Percentiles rank a stretch among this genome's conserved stretches.
phyloP scores from a whole-genome alignment of 345 rosid genomes.

The Aurinia saxatilis region DNA sequence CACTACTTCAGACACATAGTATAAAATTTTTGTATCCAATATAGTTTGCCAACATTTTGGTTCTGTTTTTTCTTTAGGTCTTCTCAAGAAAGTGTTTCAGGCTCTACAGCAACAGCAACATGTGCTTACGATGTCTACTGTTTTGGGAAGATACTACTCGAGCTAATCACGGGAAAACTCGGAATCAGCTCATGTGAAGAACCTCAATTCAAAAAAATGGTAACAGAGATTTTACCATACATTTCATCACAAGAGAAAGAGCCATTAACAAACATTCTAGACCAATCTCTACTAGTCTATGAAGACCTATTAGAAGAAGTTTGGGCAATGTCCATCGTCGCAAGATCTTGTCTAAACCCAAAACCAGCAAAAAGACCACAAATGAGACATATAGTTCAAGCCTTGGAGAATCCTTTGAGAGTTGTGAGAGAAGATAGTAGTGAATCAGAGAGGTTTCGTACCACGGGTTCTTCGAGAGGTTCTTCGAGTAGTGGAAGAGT shows the following conservation, averaged over 20 bases:
- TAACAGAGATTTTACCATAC: conserved; percentile 48
- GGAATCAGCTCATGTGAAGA: conserved; percentile 71
- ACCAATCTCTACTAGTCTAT: conserved; percentile 71
- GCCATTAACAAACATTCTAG: conserved; percentile 61
- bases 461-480: conserved; percentile 54
- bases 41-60: too few species aligned
- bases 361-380: conserved; percentile 74
- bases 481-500: conserved; percentile 60
- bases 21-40: too few species aligned
- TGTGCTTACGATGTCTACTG: conserved; percentile 85
- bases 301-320: conserved; percentile 96
- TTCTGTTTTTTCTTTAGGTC: conserved; percentile 6
- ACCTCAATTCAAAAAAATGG: conserved; percentile 46
- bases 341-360: conserved; percentile 83
- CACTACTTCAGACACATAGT: background rate
- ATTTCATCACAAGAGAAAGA: conserved; percentile 68
- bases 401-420: conserved; percentile 85
- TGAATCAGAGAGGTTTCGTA: conserved; percentile 60
- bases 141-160: conserved; percentile 80
- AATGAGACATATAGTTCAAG: conserved; percentile 80
- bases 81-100: conserved; percentile 34
- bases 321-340: conserved; percentile 96
- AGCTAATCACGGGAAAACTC: conserved; percentile 83
- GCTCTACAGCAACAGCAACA: conserved; percentile 32
- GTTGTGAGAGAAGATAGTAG: conserved; percentile 70